Evolutionary conservation across 176 grass and related monocot genomes (phyloP).

Genomic region (Hyparrhenia diplandra): DNA sequence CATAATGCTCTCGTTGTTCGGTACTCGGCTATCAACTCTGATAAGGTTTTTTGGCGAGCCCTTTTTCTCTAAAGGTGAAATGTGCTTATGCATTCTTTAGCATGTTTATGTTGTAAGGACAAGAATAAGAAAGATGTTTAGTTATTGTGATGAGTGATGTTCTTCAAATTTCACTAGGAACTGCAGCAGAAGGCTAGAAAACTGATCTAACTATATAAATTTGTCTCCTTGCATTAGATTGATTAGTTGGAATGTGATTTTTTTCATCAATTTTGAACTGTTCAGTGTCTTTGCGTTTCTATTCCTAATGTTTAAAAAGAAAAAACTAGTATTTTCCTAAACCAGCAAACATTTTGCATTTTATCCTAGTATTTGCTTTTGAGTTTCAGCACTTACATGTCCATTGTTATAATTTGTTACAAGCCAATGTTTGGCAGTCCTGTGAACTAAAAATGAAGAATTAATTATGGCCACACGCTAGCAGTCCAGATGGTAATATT

Average conservation of each 20-base stretch:
- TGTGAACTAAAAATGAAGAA: not conserved
- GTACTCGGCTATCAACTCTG: not conserved
- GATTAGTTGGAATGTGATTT: not conserved
- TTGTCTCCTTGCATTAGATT: not conserved
- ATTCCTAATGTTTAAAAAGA: not conserved
- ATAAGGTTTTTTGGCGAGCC: not conserved
- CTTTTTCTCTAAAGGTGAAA: not conserved
- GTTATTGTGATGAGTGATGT: not conserved
- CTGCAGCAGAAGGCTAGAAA: not conserved
- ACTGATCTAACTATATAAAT: not conserved
- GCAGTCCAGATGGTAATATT: not conserved
- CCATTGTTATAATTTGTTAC: no score
- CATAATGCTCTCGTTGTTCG: not conserved
- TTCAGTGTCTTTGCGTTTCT: not conserved
- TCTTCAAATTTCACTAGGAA: not conserved
- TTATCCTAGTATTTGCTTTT: not conserved
- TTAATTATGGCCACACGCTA: not conserved
- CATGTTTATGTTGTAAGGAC: conserved; percentile 1
- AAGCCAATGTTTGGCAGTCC: not conserved
- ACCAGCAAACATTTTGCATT: no score
- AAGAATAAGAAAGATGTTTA: not conserved
- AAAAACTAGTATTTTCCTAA: not conserved
- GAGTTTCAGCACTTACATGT: not conserved
- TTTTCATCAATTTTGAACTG: not conserved
- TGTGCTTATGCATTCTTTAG: not conserved